Evolutionary conservation across 768 basidiomycete genomes (phyloP), one percentile per base, ranked within the genome.

Genomic region (Termitomyces sp.): DNA sequence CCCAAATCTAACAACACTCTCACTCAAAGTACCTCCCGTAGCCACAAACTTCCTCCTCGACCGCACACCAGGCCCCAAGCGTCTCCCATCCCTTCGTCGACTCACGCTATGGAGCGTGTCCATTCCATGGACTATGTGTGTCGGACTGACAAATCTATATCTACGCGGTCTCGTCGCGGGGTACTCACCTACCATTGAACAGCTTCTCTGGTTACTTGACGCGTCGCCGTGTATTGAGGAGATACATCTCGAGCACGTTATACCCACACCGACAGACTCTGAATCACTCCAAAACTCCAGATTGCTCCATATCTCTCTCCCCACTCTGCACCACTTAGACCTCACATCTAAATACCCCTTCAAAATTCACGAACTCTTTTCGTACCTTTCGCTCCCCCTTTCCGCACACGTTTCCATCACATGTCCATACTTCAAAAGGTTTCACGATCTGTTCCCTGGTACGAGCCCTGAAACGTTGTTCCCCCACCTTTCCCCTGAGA

Each of bases 41-140:
- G 68, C 72, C 2, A 58, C 62, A 22, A 64, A 61, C 51, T 62
- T 66, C 58, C 28, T 55, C 45, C 60, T 69, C 54, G 57, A 62
- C 62, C 50, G 64, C 37, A 29, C 33, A 33, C 16, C 44, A 13
- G 47, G 31, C 7, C 31, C 37, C 20, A 51, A 26, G 4, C 42
- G 60, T 54, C 50, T 77, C 8, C 72, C 75, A 8, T 60, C 48
- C 41, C 64, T 77, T 20, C 72, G 67, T 26, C 66, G 63, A 15
- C 69, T 79, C 37, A 59, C 60, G 0, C 68, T 79, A 2, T 70
- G 73, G 36, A 63, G 71, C 22, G 71, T 77, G 24, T 65, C 73
- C 0, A 59, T 78, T 0, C 65, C 56, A 8, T 77, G 74, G 75
- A 59, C 71, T n/a, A 59, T 61, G 16, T 75, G 72, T 58, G 45